Base-by-base conservation (phyloP, 1,139 yeast species). In the Yamadazyma atlantica region DNA sequence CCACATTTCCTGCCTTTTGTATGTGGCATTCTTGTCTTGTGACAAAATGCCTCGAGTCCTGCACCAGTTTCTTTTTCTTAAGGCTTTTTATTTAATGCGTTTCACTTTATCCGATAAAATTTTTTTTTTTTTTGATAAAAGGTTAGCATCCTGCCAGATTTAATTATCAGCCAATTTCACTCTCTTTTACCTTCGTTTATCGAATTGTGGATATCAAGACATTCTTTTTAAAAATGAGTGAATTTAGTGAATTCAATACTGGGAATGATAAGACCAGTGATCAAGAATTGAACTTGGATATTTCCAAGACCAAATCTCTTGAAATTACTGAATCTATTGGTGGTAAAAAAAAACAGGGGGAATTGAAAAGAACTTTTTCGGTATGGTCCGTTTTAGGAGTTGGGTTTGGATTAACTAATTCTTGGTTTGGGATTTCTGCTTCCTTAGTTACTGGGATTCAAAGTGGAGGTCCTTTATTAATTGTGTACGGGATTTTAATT, bases 401-500 rank as follows among this genome's bases (percentile, higher is more conserved):
- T 40, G 84, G 83, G 3, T 79, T 79, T 49, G 82, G 83, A 23
- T 54, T 79, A 37, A 78, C 84, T 28, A 78, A 78, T 57, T 75
- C 82, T 8, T 78, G 83, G 83, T 75, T 78, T 43, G 85, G 85
- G 42, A 77, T 79, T 38, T 77, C 82, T 19, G 80, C 83, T 2
- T 75, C 83, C 12, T 66, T 80, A 54, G 69, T 78, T 39, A 75
- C 83, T 12, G 83, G 83, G 50, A 78, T 80, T 39, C 62, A 68
- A 38, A 75, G 83, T 25, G 85, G 85, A 46, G 86, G 86, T 23
- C 86, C 86, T 11, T 61, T 80, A 66, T 58, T 79, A 62, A 75
- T 80, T 46, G 74, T 81, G 9, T 81, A 80, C 48, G 87, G 87
- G 52, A 80, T 80, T 47, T 61, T 81, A 18, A 80, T 82, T 46